phyloP scores from a whole-genome alignment of 106 monocot genomes.

The Chionographis japonica region DNA sequence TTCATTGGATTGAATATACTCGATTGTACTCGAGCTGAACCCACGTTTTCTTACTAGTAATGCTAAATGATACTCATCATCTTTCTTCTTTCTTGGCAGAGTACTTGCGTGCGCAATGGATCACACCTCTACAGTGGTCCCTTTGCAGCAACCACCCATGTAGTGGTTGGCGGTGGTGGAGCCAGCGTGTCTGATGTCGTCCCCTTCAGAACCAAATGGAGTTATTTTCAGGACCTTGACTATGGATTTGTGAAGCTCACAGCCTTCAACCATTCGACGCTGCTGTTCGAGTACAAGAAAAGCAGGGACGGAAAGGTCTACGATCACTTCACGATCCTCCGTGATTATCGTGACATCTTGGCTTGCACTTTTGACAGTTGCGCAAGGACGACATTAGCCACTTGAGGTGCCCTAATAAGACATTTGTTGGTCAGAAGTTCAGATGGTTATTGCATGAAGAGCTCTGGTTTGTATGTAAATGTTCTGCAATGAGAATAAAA shows the following conservation, averaged over 20 bases:
- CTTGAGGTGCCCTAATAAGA: constrained; percentile 19
- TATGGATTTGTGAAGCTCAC: constrained; percentile 81
- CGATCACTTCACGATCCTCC: constrained; percentile 67
- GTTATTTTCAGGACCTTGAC: constrained; percentile 55
- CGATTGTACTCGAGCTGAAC: too few relatives aligned
- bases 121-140: constrained; percentile 54
- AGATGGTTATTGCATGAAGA: too few relatives aligned
- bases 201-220: constrained; percentile 45
- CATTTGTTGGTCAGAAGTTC: too few relatives aligned
- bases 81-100: constrained; percentile 24
- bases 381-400: constrained; percentile 57
- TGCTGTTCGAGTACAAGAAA: constrained; percentile 76
- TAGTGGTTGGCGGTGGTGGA: constrained; percentile 85
- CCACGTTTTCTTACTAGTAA: not conserved
- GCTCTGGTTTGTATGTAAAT: too few relatives aligned
- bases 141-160: constrained; percentile 74
- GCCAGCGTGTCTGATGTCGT: constrained; percentile 54
- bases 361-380: constrained; percentile 67
- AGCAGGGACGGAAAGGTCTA: constrained; percentile 71
- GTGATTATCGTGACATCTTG: constrained; percentile 75
- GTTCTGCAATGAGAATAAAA: too few relatives aligned
- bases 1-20: too few relatives aligned
- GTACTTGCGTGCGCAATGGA: constrained; percentile 37
- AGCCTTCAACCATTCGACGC: constrained; percentile 59
- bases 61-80: not conserved